Evolutionary conservation across 129 eudicot species (phyloP).

Genomic region (Artemisia argyi): DNA sequence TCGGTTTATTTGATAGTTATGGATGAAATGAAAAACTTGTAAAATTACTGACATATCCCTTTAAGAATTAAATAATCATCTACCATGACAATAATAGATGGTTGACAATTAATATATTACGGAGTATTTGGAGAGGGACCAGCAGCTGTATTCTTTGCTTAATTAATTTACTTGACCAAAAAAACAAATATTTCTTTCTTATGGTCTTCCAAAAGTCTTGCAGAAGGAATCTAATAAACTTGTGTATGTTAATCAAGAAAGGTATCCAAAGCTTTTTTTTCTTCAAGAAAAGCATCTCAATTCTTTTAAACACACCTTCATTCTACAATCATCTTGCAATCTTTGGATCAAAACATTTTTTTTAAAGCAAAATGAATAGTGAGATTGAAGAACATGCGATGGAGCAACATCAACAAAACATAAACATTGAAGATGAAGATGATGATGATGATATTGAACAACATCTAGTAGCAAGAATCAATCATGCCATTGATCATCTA

Average conservation of each 20-base stretch:
- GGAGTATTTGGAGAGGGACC: too few relatives aligned
- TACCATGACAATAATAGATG: too few relatives aligned
- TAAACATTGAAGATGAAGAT: slow-evolving; percentile 11
- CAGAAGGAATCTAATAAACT: background rate
- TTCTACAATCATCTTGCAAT: slow-evolving; percentile 9
- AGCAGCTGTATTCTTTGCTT: too few relatives aligned
- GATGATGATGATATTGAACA: slow-evolving; percentile 34
- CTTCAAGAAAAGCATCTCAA: slow-evolving; percentile 32
- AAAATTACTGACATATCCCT: too few relatives aligned
- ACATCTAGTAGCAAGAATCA: slow-evolving; percentile 28
- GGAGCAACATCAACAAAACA: slow-evolving; percentile 28
- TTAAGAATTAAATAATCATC: too few relatives aligned
- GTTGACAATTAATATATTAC: too few relatives aligned
- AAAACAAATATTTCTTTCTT: too few relatives aligned
- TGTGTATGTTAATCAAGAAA: background rate
- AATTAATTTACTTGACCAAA: too few relatives aligned
- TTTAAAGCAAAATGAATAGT: slow-evolving; percentile 11
- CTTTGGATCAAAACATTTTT: background rate
- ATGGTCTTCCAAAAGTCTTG: background rate
- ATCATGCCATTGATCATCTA: background rate
- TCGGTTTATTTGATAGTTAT: too few relatives aligned
- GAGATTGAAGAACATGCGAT: slow-evolving; percentile 22
- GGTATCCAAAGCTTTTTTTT: slow-evolving; percentile 22
- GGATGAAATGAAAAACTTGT: too few relatives aligned
- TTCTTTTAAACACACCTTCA: slow-evolving; percentile 3